A percentile compares a stretch with the other conserved stretches of the same genome.
phyloP scores from a whole-genome alignment of 352 stramenopile species.

The Globisporangium takayamanum region DNA sequence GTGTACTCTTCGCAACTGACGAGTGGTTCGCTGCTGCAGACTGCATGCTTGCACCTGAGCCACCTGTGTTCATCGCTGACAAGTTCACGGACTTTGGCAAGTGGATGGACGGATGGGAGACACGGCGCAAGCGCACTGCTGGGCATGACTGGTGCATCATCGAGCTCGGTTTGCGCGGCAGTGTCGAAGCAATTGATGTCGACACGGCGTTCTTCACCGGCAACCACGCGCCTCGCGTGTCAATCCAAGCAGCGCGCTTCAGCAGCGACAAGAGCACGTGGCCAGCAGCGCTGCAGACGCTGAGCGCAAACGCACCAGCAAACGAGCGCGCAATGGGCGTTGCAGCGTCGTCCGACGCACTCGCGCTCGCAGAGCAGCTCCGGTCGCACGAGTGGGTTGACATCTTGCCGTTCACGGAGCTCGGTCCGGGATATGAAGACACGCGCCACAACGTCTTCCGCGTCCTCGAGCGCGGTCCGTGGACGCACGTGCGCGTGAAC shows the following conservation, averaged over 20 bases:
- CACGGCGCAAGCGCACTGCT: constrained; percentile 79
- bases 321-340: constrained; percentile 47
- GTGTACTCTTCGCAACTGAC: constrained; percentile 89
- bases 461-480: constrained; percentile 34
- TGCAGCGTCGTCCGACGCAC: constrained; percentile 31
- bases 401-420: constrained; percentile 44
- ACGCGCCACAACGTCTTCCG: constrained; percentile 85
- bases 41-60: constrained; percentile 64
- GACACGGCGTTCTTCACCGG: constrained; percentile 95
- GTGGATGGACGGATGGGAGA: constrained; percentile 96
- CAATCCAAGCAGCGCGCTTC: constrained; percentile 76
- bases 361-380: constrained; percentile 40
- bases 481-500: constrained; percentile 88
- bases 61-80: constrained; percentile 86
- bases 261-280: constrained; percentile 24
- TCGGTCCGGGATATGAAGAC: constrained; percentile 76
- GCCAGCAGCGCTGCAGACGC: constrained; percentile 29
- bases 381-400: constrained; percentile 54
- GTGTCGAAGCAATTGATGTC: constrained; percentile 63
- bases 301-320: constrained; percentile 30
- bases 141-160: constrained; percentile 92
- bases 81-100: constrained; percentile 92
- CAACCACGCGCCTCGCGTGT: constrained; percentile 87
- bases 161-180: constrained; percentile 72
- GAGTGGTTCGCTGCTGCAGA: constrained; percentile 90